Base-by-base conservation (phyloP, 129 eudicot genomes). In the Pseudognaphalium luteoalbum region DNA sequence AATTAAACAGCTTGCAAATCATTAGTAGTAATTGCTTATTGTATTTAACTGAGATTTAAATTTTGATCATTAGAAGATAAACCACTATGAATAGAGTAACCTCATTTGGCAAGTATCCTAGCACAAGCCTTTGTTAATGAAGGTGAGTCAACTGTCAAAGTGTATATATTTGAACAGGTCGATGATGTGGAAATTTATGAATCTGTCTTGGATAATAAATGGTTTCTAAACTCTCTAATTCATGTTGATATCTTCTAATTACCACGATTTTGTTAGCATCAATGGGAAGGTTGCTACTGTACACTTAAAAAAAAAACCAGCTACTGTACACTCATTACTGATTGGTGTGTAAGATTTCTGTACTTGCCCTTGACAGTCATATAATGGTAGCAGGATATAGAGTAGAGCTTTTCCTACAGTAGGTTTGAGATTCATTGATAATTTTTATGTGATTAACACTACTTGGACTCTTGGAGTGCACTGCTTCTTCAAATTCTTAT, bases 41-140 rank as follows among this genome's bases (percentile, higher is more conserved):
- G 39, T 21, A 42, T 69, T 44, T 44, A n/a, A 16, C 29, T 16
- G 65, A 28, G 76, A 44, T 52, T 52, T 16, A 52, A 25, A 3
- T 71, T 47, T 32, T 71, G 75, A 63, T 29, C 47, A 29, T 29
- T 70, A 70, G 61, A 50, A 70, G 35, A 70, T 70, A 28, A 70
- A 56, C 5, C 41, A 14, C 41, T 50, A 70, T 33, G 62, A 70
- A 32, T 32, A 32, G 34, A 32, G 34, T 32, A 32, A 32, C 34
- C 34, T 32, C 34, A 32, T 32, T 32, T 32, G 34, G 34, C 34
- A 32, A 32, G 4, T 32, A 32, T 32, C 4, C 34, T 32, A 32
- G 34, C 34, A 32, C 34, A 32, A 32, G 34, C 34, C 34, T 32
- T 32, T 32, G 34, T 32, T 32, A 32, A 32, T 32, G 34, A 32